These are phyloP conservation scores for Edaphochlamys debaryana DNA, from an alignment of 139 green algal species.

Conservation along the genomic window DNA sequence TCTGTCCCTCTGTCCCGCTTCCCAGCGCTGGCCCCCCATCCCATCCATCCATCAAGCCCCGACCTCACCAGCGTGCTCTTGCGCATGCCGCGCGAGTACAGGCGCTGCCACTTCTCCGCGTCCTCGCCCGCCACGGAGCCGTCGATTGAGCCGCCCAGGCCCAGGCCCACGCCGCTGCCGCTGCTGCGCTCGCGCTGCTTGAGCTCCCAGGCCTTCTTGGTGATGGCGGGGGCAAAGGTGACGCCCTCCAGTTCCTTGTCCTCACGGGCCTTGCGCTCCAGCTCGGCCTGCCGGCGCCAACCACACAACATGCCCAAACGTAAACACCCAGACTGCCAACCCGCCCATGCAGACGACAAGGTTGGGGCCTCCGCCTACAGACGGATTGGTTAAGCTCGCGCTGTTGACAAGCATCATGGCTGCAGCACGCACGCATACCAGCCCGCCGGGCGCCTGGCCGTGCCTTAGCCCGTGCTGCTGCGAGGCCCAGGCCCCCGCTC, in stretches of 20 bases:
- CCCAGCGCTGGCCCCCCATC: too few species aligned
- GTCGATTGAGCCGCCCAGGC: not conserved
- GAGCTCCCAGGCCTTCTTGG: slow-evolving; percentile 43
- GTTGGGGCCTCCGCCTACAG: too few species aligned
- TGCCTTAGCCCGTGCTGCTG: too few species aligned
- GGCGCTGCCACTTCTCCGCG: slow-evolving; percentile 30
- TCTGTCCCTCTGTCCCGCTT: too few species aligned
- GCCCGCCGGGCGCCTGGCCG: too few species aligned
- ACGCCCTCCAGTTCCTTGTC: slow-evolving; percentile 56
- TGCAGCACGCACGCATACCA: too few species aligned
- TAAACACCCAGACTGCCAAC: not conserved
- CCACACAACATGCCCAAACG: too few species aligned
- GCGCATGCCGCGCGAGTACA: slow-evolving; percentile 24
- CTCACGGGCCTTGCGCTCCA: slow-evolving; percentile 42
- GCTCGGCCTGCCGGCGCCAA: slow-evolving; percentile 38
- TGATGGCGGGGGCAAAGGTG: slow-evolving; percentile 66
- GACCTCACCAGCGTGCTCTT: slow-evolving; percentile 30
- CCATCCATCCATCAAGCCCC: too few species aligned
- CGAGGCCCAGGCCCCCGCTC: too few species aligned
- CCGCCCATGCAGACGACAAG: too few species aligned
- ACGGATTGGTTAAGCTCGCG: too few species aligned
- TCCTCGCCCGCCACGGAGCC: slow-evolving; percentile 27
- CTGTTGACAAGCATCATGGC: too few species aligned
- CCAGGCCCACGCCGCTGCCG: not conserved
- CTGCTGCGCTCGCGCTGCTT: slow-evolving; percentile 57